Evolutionary conservation across 2,329 filamentous ascomycete species (phyloP).

Genomic region (Eutypella sp.): DNA sequence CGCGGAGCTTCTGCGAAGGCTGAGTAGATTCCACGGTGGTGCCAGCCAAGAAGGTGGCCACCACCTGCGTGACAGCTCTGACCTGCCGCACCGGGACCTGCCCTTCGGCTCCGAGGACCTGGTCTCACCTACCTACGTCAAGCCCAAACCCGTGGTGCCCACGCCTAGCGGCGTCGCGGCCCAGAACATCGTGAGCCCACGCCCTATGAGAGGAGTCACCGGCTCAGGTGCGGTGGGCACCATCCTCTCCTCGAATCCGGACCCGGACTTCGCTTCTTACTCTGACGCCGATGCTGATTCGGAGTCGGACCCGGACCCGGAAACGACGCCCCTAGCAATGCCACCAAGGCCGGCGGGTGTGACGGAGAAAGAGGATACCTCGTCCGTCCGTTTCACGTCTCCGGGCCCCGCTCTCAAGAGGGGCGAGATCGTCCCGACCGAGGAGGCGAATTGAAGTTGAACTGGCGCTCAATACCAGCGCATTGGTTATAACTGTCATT

Average conservation of each 20-base stretch:
- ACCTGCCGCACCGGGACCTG: constrained; percentile 45
- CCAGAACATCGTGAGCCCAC: constrained; percentile 35
- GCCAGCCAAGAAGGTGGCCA: not conserved
- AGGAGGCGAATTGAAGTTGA: too few relatives aligned
- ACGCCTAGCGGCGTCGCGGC: constrained; percentile 15
- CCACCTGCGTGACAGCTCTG: constrained; percentile 23
- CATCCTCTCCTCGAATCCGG: not conserved
- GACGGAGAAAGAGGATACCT: not conserved
- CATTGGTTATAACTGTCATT: too few relatives aligned
- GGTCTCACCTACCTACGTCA: constrained; percentile 40
- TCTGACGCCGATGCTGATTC: not conserved
- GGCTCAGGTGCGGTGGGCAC: constrained; percentile 21
- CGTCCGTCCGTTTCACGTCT: constrained; percentile 34
- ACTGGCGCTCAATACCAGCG: too few relatives aligned
- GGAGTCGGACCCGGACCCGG: constrained; percentile 16
- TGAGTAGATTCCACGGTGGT: not conserved
- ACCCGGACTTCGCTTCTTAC: not conserved
- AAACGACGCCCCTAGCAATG: constrained; percentile 6
- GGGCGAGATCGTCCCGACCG: constrained; percentile 25
- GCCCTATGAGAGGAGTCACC: constrained; percentile 36
- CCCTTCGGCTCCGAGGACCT: constrained; percentile 50
- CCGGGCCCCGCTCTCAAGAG: constrained; percentile 49
- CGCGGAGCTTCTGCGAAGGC: constrained; percentile 48
- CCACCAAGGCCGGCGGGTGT: constrained; percentile 4
- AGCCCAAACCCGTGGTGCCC: constrained; percentile 16